Evolutionary conservation across 805 yeast species (phyloP), one percentile per base, ranked within the genome.

Genomic region (Scheffersomyces coipomensis): DNA sequence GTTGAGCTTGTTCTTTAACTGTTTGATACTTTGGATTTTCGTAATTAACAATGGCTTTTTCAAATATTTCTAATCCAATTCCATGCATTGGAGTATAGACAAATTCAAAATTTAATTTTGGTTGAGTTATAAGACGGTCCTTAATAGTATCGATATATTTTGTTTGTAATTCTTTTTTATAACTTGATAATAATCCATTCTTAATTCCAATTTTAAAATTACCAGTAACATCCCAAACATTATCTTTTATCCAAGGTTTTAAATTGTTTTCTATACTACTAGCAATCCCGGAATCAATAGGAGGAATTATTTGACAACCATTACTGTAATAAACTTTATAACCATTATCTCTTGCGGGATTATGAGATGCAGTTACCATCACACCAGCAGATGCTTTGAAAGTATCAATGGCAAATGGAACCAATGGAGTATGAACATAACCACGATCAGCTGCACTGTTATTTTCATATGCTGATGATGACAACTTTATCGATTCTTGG

Each of bases 31-130:
- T 24, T 31, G 57, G 56, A 23, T 52, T 53, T 1, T 66, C 73
- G 16, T 77, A 54, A 9, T 64, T 48, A 7, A 56, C 45, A 23
- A 74, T 53, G 0, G 79, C 64, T 31, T 65, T 55, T 3, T 56
- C 53, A 29, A 85, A 81, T 19, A 81, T 75, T 32, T 80, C 82
- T 19, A 71, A 64, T 0, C 99, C 99, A 6, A 91, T 96, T 8
- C 99, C 99, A 59, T 91, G 98, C 83, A 91, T 81, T 17, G 98
- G 95, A 0, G 98, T 91, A 55, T 91, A 91, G 1, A 89, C 86
- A 41, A 84, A 81, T 54, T 71, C 56, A 40, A 74, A 64, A 42
- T 57, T 53, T 2, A 62, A 33, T 33, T 56, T 27, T 11, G 39
- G 22, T 16, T 42, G 38, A n/a, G 47, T 49, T 5, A 75, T 58